A percentile compares a stretch with the other conserved stretches of the same genome.
phyloP scores from a whole-genome alignment of 805 yeast genomes.

The Saccharomycopsis sp. region DNA sequence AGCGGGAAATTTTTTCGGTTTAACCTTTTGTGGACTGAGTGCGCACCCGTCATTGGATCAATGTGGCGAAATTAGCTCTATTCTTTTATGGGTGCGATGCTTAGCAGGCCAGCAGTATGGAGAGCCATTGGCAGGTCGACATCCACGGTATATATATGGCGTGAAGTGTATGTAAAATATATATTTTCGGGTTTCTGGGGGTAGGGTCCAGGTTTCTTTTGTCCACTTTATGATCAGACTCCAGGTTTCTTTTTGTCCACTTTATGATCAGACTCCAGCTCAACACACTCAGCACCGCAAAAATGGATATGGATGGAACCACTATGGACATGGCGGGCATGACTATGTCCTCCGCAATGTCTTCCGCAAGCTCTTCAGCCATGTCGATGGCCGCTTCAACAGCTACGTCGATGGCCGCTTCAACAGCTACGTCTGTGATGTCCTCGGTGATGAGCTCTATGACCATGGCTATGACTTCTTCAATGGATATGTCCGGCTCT shows the following conservation, averaged over 20 bases:
- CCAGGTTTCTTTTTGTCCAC: background rate
- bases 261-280: background rate
- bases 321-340: constrained; percentile 5
- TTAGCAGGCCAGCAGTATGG: background rate
- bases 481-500: background rate
- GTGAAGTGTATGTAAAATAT: no score
- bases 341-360: background rate
- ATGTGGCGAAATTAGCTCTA: background rate
- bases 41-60: background rate
- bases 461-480: background rate
- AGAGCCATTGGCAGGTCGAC: background rate
- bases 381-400: background rate
- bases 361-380: background rate
- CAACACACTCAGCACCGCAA: background rate
- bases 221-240: background rate
- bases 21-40: background rate
- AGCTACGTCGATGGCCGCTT: background rate
- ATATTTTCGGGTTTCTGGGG: background rate
- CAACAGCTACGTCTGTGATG: background rate
- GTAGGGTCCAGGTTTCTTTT: background rate
- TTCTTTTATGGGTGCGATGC: background rate
- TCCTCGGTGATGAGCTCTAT: background rate
- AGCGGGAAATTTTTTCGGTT: background rate
- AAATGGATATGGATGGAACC: background rate
- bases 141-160: no score